Evolutionary conservation across 768 basidiomycete genomes (phyloP).

Genomic region (Leccinum truebloodii): DNA sequence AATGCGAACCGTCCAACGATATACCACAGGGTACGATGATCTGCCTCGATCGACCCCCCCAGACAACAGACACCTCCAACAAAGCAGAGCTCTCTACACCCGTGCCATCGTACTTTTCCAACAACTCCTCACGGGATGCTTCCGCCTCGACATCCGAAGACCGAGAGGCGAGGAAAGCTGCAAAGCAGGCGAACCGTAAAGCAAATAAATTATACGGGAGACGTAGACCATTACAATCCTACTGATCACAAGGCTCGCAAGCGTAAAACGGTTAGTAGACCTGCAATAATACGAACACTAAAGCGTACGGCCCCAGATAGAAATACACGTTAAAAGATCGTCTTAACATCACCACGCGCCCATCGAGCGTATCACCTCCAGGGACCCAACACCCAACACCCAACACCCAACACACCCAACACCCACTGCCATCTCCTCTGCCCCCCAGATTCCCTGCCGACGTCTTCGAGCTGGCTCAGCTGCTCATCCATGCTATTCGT

Average conservation of each 20-base stretch:
- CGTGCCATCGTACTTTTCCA: neutral
- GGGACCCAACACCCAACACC: conserved; percentile 34
- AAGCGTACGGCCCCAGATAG: conserved; percentile 31
- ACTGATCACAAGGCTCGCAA: conserved; percentile 15
- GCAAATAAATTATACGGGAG: conserved; percentile 24
- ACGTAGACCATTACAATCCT: conserved; percentile 5
- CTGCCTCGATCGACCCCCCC: conserved; percentile 3
- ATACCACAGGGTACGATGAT: conserved; percentile 35
- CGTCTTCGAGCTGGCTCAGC: conserved; percentile 33
- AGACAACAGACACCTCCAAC: conserved; percentile 6
- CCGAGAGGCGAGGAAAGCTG: conserved; percentile 23
- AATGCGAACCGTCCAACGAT: neutral
- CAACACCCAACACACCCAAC: too few species aligned
- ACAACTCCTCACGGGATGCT: conserved; percentile 19
- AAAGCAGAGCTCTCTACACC: conserved; percentile 7
- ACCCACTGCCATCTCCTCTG: conserved; percentile 29
- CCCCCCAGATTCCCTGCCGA: conserved; percentile 19
- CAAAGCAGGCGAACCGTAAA: conserved; percentile 39
- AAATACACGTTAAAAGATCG: conserved; percentile 25
- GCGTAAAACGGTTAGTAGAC: conserved; percentile 16
- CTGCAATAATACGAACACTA: conserved; percentile 19
- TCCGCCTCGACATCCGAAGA: conserved; percentile 26
- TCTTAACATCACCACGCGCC: conserved; percentile 25
- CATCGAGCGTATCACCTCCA: conserved; percentile 59
- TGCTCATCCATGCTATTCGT: conserved; percentile 37